Evolutionary conservation across 352 stramenopile species (phyloP), one percentile per base, ranked within the genome.

Genomic region (Phytophthora foliorum): DNA sequence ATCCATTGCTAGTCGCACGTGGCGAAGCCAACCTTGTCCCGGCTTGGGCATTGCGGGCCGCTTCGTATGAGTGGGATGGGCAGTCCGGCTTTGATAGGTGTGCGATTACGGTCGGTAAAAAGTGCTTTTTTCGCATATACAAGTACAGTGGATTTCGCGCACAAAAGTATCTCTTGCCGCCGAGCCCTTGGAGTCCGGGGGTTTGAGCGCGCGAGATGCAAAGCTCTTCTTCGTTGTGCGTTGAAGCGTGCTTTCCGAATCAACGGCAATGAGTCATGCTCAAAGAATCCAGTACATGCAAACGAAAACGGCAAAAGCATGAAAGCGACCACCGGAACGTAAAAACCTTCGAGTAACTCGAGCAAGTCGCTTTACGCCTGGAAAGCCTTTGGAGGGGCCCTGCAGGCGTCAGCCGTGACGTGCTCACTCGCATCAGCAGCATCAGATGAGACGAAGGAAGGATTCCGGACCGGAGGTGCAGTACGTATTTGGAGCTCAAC

Each of bases 31-130:
- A n/a, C 50, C 16, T 48, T 58, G 21, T 19, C 31, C 46, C 46
- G 19, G 39, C 16, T 41, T 38, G 24, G 16, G 19, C n/a, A 53
- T 25, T 29, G 21, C 24, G 45, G n/a, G n/a, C n/a, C n/a, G n/a
- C 13, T 39, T 38, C 24, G 25, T 36, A 16, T 45, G 32, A 25
- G 52, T 27, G 59, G 52, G 61, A 69, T 64, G 54, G 34, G 32
- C 29, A 32, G 31, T 57, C 48, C 7, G 31, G 38, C 29, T 66
- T 70, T 70, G 63, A 27, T 66, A 71, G 63, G 63, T 71, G 56
- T 48, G 42, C 58, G 63, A 65, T 70, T 66, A 65, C 55, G 63
- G 46, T 38, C 24, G 31, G 39, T 22, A 58, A 58, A 71, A 67
- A 71, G 22, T 24, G 13, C 48, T 67, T 71, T 71, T 51, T 60